Base-by-base conservation (phyloP, 129 eudicot genomes). In the Centella asiatica region DNA sequence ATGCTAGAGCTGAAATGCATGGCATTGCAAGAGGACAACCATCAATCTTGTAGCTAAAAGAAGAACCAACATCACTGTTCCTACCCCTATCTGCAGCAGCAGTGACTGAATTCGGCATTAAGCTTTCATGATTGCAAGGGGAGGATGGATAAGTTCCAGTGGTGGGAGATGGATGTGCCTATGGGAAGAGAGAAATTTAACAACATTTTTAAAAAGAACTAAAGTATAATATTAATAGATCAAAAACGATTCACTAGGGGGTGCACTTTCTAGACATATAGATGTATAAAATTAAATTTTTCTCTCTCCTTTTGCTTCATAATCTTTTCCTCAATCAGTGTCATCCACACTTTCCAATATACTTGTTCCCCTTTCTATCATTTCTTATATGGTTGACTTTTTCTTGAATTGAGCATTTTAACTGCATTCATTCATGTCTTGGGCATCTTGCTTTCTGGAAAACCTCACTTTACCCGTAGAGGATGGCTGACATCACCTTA, bases 91-190 rank as follows among this genome's bases (percentile, higher is more conserved):
- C 64, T 20, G 31, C 70, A 54, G 53, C 69, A 48, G 28, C 25
- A 29, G 57, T 8, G 3, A 26, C 44, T 36, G 79, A 66, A 45
- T 36, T 62, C 69, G 77, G 26, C 62, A 69, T 69, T 19, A 55
- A 60, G 40, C 32, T 67, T 29, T 77, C 83, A 34, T 56, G 66
- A 59, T 49, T 69, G 4, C 46, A 64, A 49, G 79, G 57, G 40
- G 80, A 76, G 27, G 67, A 70, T 25, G 44, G 64, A 66, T 77
- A 69, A 18, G 75, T 75, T 56, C 95, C 90, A 7, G 87, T 80
- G 26, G 95, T 83, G 7, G 95, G 90, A 67, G 95, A 87, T 60
- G 53, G 69, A 76, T 80, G 71, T n/a, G 50, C 51, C 76, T 25
- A 64, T 17, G 45, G 69, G 59, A 45, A 51, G 24, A 32, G 32